Base-by-base conservation (phyloP, 345 rosid species). In the Anastatica hierochuntica region DNA sequence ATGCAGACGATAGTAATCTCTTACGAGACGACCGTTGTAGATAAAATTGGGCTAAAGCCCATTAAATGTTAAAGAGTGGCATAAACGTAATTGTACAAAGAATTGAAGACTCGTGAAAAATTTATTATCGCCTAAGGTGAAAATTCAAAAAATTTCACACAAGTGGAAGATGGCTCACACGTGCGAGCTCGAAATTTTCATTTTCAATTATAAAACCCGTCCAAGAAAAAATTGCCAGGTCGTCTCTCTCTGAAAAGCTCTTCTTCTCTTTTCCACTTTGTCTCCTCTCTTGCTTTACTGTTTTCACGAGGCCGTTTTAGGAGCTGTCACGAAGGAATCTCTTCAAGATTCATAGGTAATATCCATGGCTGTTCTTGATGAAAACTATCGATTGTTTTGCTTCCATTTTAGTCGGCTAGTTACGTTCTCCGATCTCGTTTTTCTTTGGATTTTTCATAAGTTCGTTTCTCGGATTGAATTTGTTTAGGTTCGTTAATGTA, bases 141-240 rank as follows among this genome's bases (percentile, higher is more conserved):
- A 64, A 64, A 56, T 56, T 64, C 52, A 42, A 64, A 64, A 64
- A 0, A 0, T 55, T 64, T 7, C 57, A 56, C 58, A 42, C 46
- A 30, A 9, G 39, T 48, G 36, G 31, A n/a, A 48, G 26, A 9
- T 20, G 3, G n/a, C 9, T 7, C 24, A 19, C 69, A 64, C 69
- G 69, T 64, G 69, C 58, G 26, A 64, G 31, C 24, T 42, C 29
- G 53, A 62, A 62, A 64, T 56, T 64, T 64, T 49, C 46, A 49
- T 56, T 64, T 64, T 49, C 58, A 49, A 49, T 64, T 24, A 56
- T 49, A 64, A 56, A 64, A 64, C 69, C 69, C 69, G 69, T 63
- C 69, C 34, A 56, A 56, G 1, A 43, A 62, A 42, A 33, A 62
- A 23, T 51, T 35, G 69, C 69, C 69, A 64, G 63, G 56, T 64